phyloP scores from a whole-genome alignment of 176 grass and related monocot genomes.

The Leersia perrieri region DNA sequence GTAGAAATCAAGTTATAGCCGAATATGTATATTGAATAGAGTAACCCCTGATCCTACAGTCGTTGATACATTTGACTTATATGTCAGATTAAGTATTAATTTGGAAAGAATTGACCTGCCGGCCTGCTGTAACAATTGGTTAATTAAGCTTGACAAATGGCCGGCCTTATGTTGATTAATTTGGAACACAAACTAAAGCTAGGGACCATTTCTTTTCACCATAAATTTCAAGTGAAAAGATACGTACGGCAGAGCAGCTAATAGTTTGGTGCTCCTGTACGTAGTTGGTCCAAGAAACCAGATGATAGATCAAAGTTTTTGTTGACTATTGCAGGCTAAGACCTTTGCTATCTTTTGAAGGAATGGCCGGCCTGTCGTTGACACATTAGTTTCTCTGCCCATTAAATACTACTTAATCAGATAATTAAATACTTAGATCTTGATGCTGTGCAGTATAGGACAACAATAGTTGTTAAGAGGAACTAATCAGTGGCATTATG shows the following conservation, averaged over 20 bases:
- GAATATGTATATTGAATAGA: neutral
- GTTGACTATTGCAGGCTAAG: constrained; percentile 24
- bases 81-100: neutral
- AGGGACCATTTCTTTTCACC: neutral
- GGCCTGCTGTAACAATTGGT: neutral
- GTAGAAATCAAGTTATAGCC: neutral
- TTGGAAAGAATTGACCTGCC: neutral
- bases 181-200: constrained; percentile 1
- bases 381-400: neutral
- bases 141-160: constrained; percentile 31
- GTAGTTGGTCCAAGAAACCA: constrained; percentile 32
- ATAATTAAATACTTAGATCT: neutral
- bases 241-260: neutral
- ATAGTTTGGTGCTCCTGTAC: constrained; percentile 19
- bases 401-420: neutral
- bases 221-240: constrained; percentile 1
- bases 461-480: constrained; percentile 13
- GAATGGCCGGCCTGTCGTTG: constrained; percentile 34
- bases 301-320: constrained; percentile 9
- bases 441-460: constrained; percentile 13
- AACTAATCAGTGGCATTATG: neutral
- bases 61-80: neutral
- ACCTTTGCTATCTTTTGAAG: constrained; percentile 31
- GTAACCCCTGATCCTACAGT: neutral
- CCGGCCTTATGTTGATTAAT: constrained; percentile 1